Base-by-base conservation (phyloP, 1,284 basidiomycete species). In the Sphaerobolus stellatus region DNA sequence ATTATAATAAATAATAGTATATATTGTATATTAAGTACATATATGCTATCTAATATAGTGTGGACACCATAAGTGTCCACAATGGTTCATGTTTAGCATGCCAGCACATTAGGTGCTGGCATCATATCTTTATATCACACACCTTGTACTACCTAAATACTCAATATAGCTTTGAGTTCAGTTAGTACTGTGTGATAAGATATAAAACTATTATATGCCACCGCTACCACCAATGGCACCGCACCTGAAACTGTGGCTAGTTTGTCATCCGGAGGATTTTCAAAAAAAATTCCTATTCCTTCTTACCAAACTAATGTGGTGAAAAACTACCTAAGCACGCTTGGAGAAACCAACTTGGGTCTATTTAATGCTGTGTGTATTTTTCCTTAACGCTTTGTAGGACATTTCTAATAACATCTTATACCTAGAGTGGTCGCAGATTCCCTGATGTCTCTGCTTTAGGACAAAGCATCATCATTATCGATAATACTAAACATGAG, bases 231-330 rank as follows among this genome's bases (percentile, higher is more conserved):
- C 62, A 6, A 68, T 66, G 2, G 57, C 57, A n/a, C 56, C 59
- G 25, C 56, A 66, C 65, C 67, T 13, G 65, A 68, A 52, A 50
- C 49, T 30, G 61, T 57, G 1, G 61, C 65, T 2, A 66, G 64
- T 46, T 74, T 74, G 69, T 75, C 72, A 5, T 72, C 73, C 14
- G 77, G 75, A 44, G 78, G 79, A n/a, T 82, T 80, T 66, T 76
- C 74, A 38, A 72, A 76, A 63, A 68, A 73, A 63, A 81, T 79
- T 62, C 56, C 63, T 16, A 55, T 56, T 0, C 75, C 78, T 2
- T 56, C 50, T 20, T 81, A 74, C 63, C 79, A 80, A 63, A 28
- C 58, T 27, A 16, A 57, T 3, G 69, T 66, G 4, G 75, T 79
- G 13, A 29, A 60, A 2, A 54, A 61, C 13, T 81, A 72, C 62